Evolutionary conservation across 331 rosid genomes (phyloP).

Genomic region (Saraca asoca): DNA sequence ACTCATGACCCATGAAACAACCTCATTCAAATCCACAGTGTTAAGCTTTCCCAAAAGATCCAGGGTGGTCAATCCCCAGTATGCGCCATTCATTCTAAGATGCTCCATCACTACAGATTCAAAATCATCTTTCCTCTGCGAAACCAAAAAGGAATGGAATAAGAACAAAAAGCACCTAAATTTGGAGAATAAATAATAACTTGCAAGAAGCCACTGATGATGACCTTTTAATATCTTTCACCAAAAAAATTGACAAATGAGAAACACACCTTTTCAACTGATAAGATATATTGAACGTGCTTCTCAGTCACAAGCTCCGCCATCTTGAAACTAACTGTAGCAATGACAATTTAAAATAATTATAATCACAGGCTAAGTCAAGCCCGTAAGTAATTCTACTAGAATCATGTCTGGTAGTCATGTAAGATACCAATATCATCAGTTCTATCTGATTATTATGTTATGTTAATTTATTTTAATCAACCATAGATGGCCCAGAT

Average conservation of each 20-base stretch:
- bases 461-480: too few relatives aligned
- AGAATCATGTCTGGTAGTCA: too few relatives aligned
- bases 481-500: too few relatives aligned
- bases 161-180: neutral
- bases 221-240: neutral
- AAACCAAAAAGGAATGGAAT: constrained; percentile 5
- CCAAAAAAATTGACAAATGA: neutral
- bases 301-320: constrained; percentile 70
- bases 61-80: constrained; percentile 67
- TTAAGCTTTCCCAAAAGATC: constrained; percentile 61
- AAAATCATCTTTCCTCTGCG: constrained; percentile 63
- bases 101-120: constrained; percentile 71
- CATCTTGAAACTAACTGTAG: constrained; percentile 50
- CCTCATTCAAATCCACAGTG: constrained; percentile 58
- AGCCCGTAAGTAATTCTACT: neutral
- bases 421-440: too few relatives aligned
- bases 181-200: constrained; percentile 12
- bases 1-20: constrained; percentile 71
- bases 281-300: constrained; percentile 64
- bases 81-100: constrained; percentile 67
- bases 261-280: constrained; percentile 63
- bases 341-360: constrained; percentile 4
- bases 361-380: neutral
- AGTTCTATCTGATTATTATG: too few relatives aligned
- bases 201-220: constrained; percentile 19